Evolutionary conservation across 2,329 filamentous ascomycete species (phyloP).

Genomic region (Colletotrichum filicis): DNA sequence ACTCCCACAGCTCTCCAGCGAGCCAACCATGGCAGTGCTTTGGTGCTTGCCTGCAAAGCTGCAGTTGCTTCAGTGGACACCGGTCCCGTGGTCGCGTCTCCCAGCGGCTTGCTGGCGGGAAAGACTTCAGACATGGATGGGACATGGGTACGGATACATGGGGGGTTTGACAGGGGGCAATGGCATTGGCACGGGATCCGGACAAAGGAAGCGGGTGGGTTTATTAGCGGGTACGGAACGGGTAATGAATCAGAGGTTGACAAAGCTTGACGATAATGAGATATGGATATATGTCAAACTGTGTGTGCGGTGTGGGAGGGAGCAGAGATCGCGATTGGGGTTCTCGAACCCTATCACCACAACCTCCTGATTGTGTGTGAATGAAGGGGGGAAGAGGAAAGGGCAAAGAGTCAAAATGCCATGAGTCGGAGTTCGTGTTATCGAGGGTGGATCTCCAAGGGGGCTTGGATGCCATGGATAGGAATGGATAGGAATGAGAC

Average conservation of each 20-base stretch:
- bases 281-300: background rate
- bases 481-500: background rate
- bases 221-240: background rate
- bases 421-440: constrained; percentile 28
- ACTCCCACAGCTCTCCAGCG: background rate
- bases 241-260: background rate
- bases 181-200: background rate
- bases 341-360: constrained; percentile 20
- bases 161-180: background rate
- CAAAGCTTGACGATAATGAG: background rate
- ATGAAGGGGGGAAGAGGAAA: background rate
- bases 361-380: background rate
- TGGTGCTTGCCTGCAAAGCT: background rate
- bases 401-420: background rate
- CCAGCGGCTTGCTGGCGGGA: background rate
- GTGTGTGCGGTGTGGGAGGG: constrained; percentile 12
- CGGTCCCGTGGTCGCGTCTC: constrained; percentile 1
- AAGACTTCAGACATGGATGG: background rate
- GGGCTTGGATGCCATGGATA: background rate
- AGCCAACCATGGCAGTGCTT: background rate
- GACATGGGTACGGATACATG: background rate
- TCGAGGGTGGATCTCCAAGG: constrained; percentile 23
- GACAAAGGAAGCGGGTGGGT: background rate
- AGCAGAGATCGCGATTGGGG: constrained; percentile 23
- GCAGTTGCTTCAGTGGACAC: background rate